Percentiles rank a stretch among this genome's conserved stretches.
Evolutionary conservation across 176 grass and related monocot genomes (phyloP).

Genomic region (Oryza glumipatula): DNA sequence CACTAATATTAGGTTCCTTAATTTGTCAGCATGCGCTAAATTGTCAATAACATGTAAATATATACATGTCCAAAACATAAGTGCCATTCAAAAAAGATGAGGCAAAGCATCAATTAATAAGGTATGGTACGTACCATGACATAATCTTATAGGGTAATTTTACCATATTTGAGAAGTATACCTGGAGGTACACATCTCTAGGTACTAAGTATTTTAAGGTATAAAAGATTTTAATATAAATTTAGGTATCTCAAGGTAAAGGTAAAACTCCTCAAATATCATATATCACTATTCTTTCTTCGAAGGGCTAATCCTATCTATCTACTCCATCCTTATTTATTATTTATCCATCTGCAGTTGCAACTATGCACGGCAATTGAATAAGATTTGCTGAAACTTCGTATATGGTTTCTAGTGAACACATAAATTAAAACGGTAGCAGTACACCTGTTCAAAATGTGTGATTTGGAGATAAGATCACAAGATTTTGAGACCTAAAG

Average conservation of each 20-base stretch:
- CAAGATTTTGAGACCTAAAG: neutral
- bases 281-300: too few relatives aligned
- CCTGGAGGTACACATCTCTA: too few relatives aligned
- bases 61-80: neutral
- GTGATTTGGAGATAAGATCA: neutral
- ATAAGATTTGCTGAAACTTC: neutral
- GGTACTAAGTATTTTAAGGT: too few relatives aligned
- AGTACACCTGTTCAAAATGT: neutral
- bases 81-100: too few relatives aligned
- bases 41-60: too few relatives aligned
- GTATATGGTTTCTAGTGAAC: neutral
- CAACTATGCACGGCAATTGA: neutral
- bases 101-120: neutral
- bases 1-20: too few relatives aligned
- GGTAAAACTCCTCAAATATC: too few relatives aligned
- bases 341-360: neutral
- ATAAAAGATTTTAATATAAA: too few relatives aligned
- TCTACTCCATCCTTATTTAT: conserved; percentile 7
- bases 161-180: too few relatives aligned
- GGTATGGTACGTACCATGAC: neutral
- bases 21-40: too few relatives aligned
- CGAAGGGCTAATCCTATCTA: neutral
- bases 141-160: neutral
- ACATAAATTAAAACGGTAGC: neutral
- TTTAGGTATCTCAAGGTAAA: too few relatives aligned